Percentiles rank a stretch among this genome's conserved stretches.
phyloP scores from a whole-genome alignment of 2,329 filamentous ascomycete species.

The Sclerotinia trifoliorum region DNA sequence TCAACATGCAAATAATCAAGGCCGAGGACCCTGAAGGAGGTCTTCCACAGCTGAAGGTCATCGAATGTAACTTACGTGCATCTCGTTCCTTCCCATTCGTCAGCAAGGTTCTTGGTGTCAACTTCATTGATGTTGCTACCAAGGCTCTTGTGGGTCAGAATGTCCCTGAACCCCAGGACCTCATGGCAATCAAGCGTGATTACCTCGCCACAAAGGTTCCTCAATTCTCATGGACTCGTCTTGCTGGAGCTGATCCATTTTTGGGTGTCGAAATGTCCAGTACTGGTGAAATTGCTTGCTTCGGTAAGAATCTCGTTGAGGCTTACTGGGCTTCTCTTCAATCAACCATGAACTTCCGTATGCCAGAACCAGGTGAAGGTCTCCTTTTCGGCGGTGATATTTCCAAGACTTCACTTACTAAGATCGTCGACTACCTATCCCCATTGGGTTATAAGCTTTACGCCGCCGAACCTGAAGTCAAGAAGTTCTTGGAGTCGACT shows the following conservation, averaged over 20 bases:
- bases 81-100: conserved; percentile 98
- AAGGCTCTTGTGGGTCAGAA: conserved; percentile 84
- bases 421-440: conserved; percentile 81
- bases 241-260: conserved; percentile 95
- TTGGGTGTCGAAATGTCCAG: conserved; percentile 96
- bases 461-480: conserved; percentile 78
- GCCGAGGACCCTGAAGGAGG: conserved; percentile 73
- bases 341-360: conserved; percentile 98
- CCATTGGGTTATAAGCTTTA: conserved; percentile 94
- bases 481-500: conserved; percentile 74
- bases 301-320: conserved; percentile 92
- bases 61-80: conserved; percentile 96
- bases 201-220: conserved; percentile 97
- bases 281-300: conserved; percentile 98
- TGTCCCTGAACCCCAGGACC: conserved; percentile 79
- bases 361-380: conserved; percentile 91
- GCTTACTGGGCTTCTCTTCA: conserved; percentile 97
- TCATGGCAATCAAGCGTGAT: conserved; percentile 85
- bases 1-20: conserved; percentile 99
- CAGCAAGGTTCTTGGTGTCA: conserved; percentile 91
- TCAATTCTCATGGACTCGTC: conserved; percentile 98
- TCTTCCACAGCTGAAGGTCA: conserved; percentile 82
- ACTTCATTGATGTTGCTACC: conserved; percentile 92
- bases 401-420: conserved; percentile 65
- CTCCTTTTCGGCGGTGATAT: conserved; percentile 89